Evolutionary conservation across 768 basidiomycete species (phyloP), one percentile per base, ranked within the genome.

Genomic region (Rhizopogon salebrosus): DNA sequence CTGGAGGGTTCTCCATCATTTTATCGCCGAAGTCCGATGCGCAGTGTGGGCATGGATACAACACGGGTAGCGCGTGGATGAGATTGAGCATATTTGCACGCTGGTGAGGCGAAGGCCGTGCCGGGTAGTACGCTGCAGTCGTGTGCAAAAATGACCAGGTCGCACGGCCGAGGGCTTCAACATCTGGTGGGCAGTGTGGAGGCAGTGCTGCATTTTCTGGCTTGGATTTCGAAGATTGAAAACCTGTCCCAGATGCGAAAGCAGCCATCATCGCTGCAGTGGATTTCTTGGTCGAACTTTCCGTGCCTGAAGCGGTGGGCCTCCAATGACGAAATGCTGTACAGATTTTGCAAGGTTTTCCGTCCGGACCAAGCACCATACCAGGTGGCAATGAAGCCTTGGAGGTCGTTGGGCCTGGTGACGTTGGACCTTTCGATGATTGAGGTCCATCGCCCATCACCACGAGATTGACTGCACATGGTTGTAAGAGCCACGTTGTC

Each of bases 91-190:
- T 98, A 58, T 89, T 84, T 26, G 82, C 78, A 53, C 89, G 85
- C 60, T 95, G 92, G 6, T 73, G 72, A 1, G 83, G 75, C 0
- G 85, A 82, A 1, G 95, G 92, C 14, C 73, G 70, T n/a, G 86
- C 82, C 24, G 95, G 94, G 71, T 94, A 98, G 70, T 98, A 97
- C 20, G 95, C 92, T 0, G 94, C 95, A 5, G 95, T 87, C 8
- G 93, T 86, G 64, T 98, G 95, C 29, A 98, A 76, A 79, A 98
- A 98, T 14, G 93, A 87, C 95, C 95, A 98, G 1, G 95, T 95
- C 41, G 95, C 88, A 45, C 84, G 83, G 2, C 95, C 95, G 45
- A 98, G 85, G 54, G 83, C 77, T 64, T 94, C 92, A 41, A 86
- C 85, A 68, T 98, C 95, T 0, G 94, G 85, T 11, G 95, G 95